A percentile compares a stretch with the other conserved stretches of the same genome.
Conservation (phyloP, 306 rosid species). For the Vicia faba region DNA sequence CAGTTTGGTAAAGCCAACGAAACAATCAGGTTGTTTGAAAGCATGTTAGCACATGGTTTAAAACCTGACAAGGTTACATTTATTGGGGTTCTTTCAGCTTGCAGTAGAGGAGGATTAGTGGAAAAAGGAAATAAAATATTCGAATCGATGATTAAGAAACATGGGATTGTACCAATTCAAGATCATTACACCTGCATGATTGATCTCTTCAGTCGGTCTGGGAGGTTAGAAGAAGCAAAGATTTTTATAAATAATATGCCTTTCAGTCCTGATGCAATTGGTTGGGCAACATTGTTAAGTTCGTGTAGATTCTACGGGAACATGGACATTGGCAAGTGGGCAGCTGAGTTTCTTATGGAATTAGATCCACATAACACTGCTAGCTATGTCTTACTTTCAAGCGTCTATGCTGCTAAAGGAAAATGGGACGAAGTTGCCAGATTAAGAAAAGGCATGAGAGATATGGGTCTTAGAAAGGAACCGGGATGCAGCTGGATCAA, state of each 20-base stretch:
- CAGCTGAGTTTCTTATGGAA: conserved; percentile 76
- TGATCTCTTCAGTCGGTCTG: conserved; percentile 87
- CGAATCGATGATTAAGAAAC: conserved; percentile 67
- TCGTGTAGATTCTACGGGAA: conserved; percentile 72
- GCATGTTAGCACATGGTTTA: conserved; percentile 63
- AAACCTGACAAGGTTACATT: conserved; percentile 85
- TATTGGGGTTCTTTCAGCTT: conserved; percentile 92
- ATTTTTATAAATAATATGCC: conserved; percentile 76
- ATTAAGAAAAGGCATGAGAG: conserved; percentile 83
- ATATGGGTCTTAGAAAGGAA: conserved; percentile 75
- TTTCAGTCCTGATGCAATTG: conserved; percentile 73
- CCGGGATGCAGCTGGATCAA: conserved; percentile 97
- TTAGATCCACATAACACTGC: conserved; percentile 89
- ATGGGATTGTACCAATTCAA: conserved; percentile 61
- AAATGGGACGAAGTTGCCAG: conserved; percentile 81
- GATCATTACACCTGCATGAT: conserved; percentile 93
- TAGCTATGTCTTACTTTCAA: conserved; percentile 79
- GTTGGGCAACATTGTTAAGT: conserved; percentile 88
- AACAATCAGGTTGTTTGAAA: conserved; percentile 69
- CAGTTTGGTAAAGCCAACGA: conserved; percentile 79
- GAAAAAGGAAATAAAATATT: conserved; percentile 74
- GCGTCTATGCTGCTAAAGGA: conserved; percentile 81
- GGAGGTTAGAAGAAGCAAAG: conserved; percentile 79
- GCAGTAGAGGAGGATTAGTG: conserved; percentile 89
- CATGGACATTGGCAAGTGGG: conserved; percentile 85